phyloP scores from a whole-genome alignment of 2,329 filamentous ascomycete genomes.

The Aspergillus unguis region DNA sequence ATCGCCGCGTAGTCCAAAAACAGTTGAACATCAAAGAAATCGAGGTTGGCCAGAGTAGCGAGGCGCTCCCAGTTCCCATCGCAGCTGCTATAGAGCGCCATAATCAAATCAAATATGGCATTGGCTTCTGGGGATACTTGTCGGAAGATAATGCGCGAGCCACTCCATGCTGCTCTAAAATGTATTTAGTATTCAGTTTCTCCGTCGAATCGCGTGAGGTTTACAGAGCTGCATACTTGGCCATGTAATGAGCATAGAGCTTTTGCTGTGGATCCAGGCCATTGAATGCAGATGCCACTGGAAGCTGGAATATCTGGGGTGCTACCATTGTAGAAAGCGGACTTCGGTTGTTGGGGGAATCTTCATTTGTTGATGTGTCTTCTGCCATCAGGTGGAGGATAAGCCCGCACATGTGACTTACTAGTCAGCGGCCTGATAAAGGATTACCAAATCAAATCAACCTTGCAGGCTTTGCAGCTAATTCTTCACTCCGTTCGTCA shows the following conservation, averaged over 20 bases:
- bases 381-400: neutral
- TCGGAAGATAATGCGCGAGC: slow-evolving; percentile 52
- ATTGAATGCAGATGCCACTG: slow-evolving; percentile 16
- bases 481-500: neutral
- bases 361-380: neutral
- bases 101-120: slow-evolving; percentile 54
- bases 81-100: slow-evolving; percentile 42
- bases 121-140: slow-evolving; percentile 53
- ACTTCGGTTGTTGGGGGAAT: neutral
- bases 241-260: slow-evolving; percentile 24
- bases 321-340: slow-evolving; percentile 2
- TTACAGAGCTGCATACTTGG: slow-evolving; percentile 10
- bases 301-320: slow-evolving; percentile 15
- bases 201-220: neutral
- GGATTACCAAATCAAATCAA: neutral
- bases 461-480: neutral
- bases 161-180: slow-evolving; percentile 24
- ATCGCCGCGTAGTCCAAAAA: slow-evolving; percentile 45
- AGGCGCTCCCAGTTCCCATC: slow-evolving; percentile 50
- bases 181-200: slow-evolving; percentile 8
- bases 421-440: neutral
- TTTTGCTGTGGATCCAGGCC: slow-evolving; percentile 15
- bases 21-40: slow-evolving; percentile 39
- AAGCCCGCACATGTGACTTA: neutral
- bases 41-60: slow-evolving; percentile 28